These are phyloP conservation scores for Leucogyrophana mollusca DNA, from an alignment of 768 basidiomycete genomes.

Conservation along the genomic window DNA sequence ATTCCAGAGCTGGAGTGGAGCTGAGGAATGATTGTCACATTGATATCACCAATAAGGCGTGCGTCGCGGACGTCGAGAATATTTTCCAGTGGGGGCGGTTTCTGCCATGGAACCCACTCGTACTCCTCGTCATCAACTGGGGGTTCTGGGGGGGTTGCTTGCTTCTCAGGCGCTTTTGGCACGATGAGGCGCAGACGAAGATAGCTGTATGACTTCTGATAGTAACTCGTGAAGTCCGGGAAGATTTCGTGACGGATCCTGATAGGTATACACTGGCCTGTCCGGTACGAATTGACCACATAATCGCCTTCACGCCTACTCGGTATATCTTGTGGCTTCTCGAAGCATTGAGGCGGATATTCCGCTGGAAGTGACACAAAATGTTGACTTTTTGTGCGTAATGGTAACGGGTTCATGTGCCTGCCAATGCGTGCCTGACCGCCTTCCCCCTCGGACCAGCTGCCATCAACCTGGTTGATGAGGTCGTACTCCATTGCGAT, in stretches of 20 bases:
- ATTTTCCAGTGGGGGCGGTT: neutral
- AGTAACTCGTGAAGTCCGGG: conserved; percentile 1
- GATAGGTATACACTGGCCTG: neutral
- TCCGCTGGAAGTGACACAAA: neutral
- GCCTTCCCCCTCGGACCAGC: too few species aligned
- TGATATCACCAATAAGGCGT: neutral
- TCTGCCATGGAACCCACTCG: conserved; percentile 4
- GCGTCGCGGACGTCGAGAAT: neutral
- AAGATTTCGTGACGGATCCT: neutral
- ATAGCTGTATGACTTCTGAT: neutral
- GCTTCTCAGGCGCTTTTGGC: neutral
- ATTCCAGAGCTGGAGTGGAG: neutral
- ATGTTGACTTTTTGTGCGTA: too few species aligned
- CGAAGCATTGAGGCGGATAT: neutral
- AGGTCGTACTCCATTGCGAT: too few species aligned
- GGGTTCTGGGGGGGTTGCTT: neutral
- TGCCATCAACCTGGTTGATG: too few species aligned
- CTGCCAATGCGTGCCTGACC: too few species aligned
- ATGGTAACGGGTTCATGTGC: too few species aligned
- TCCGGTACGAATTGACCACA: neutral
- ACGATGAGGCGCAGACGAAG: neutral
- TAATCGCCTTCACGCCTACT: neutral
- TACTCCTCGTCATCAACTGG: neutral
- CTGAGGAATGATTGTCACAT: neutral
- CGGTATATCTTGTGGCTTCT: neutral